Evolutionary conservation across 345 rosid genomes (phyloP), one percentile per base, ranked within the genome.

Genomic region (Passiflora organensis): DNA sequence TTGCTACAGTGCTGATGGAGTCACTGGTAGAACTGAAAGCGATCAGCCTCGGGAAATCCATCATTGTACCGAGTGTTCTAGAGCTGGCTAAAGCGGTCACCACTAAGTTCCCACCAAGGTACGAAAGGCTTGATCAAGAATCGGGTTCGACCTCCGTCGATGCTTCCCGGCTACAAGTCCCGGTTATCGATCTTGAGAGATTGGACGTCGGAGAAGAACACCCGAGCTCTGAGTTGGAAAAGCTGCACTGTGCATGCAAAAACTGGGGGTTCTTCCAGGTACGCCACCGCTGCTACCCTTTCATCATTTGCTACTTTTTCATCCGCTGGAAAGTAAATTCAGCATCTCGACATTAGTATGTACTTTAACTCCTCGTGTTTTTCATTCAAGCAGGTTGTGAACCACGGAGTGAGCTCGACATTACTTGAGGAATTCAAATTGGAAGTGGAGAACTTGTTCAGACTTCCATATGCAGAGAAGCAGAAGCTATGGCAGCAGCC

Each of bases 401-500:
- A 73, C 48, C 86, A 81, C 43, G 73, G 77, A 49, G 73, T 78
- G 19, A 68, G 74, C 32, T 15, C 15, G 48, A 15, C 28, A 44
- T 62, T 75, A 42, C 32, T 81, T 63, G 81, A 71, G 54, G 70
- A 72, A 24, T 54, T 81, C 39, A 78, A 68, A 63, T 19, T 32
- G 19, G 79, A 81, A 47, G 32, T 63, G 15, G 46, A 63, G 48
- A 68, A 71, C 14, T 71, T 81, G 65, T 81, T 81, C 48, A 22
- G 64, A 18, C 74, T 81, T 68, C 62, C 78, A 13, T 58, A 51
- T 12, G 75, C 70, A 28, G 76, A 75, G 63, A 78, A 75, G 81
- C 51, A 68, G 71, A 66, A 47, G 58, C 59, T 81, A 11, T 81
- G 81, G 86, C 82, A 78, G 55, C 63, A 55, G 10, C 72, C 79